Evolutionary conservation across 2,329 filamentous ascomycete genomes (phyloP).

Genomic region (Arthrobotrys iridis): DNA sequence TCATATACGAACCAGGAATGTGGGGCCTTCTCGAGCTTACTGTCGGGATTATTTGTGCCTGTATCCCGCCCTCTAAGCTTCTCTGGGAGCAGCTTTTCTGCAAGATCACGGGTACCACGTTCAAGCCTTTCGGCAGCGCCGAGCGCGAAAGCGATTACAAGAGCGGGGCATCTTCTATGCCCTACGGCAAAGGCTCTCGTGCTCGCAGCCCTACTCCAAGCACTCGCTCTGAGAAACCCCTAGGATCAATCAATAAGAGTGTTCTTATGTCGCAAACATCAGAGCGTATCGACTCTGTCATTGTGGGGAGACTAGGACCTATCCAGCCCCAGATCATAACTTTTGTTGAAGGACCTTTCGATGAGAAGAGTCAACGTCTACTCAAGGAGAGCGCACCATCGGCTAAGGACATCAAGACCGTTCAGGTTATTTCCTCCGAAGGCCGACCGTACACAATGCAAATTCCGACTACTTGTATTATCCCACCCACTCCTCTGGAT

Average conservation of each 20-base stretch:
- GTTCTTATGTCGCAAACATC: conserved; percentile 51
- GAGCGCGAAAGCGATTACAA: conserved; percentile 34
- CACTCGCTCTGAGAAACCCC: background rate
- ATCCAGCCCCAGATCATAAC: conserved; percentile 39
- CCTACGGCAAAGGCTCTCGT: conserved; percentile 30
- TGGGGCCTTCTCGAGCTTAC: conserved; percentile 50
- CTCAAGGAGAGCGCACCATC: background rate
- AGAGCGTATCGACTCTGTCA: conserved; percentile 45
- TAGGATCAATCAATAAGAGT: conserved; percentile 44
- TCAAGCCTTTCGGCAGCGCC: conserved; percentile 40
- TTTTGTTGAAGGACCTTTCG: conserved; percentile 15
- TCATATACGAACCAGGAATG: conserved; percentile 51
- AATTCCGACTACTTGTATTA: conserved; percentile 24
- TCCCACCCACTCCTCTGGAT: conserved; percentile 30
- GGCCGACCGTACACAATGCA: conserved; percentile 17
- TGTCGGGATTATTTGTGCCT: conserved; percentile 52
- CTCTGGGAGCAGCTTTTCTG: conserved; percentile 41
- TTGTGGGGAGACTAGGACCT: conserved; percentile 14
- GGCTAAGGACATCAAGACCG: background rate
- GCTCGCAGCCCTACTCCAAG: conserved; percentile 34
- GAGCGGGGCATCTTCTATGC: conserved; percentile 28
- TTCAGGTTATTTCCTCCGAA: background rate
- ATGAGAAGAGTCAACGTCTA: background rate
- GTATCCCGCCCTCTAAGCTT: conserved; percentile 49
- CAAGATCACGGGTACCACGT: conserved; percentile 24